A percentile compares a stretch with the other conserved stretches of the same genome.
phyloP scores from a whole-genome alignment of 2,329 filamentous ascomycete genomes.

The Penicillium olsonii region DNA sequence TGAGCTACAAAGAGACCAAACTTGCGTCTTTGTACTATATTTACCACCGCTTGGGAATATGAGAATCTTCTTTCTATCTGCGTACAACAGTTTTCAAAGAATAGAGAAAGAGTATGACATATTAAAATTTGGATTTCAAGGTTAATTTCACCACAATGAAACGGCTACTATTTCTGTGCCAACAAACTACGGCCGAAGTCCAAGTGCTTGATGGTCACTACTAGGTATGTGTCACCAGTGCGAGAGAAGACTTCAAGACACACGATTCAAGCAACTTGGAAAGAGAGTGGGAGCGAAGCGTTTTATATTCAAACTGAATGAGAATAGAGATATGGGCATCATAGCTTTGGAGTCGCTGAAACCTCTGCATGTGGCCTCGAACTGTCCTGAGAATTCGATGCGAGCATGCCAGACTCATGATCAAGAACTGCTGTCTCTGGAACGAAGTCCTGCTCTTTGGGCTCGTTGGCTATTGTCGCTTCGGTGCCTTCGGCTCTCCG shows the following conservation, averaged over 20 bases:
- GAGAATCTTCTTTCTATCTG: not conserved
- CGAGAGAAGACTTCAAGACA: too few relatives aligned
- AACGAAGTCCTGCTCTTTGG: not conserved
- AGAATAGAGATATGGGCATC: not conserved
- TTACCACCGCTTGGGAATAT: not conserved
- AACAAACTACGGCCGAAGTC: too few relatives aligned
- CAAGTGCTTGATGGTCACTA: too few relatives aligned
- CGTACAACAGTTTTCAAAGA: too few relatives aligned
- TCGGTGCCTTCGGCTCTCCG: conserved; percentile 48
- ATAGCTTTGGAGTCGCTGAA: not conserved
- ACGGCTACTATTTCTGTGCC: too few relatives aligned
- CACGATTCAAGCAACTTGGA: too few relatives aligned
- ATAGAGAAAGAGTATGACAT: not conserved
- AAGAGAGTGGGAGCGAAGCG: not conserved
- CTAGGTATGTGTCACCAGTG: too few relatives aligned
- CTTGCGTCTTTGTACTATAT: not conserved
- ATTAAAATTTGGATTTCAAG: too few relatives aligned
- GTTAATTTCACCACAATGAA: too few relatives aligned
- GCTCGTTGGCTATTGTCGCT: not conserved
- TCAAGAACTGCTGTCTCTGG: not conserved
- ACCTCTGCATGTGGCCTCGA: not conserved
- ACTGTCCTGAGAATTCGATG: not conserved
- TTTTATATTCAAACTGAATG: not conserved
- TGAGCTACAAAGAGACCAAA: not conserved
- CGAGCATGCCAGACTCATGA: not conserved